Conservation (phyloP, 192 early-diverging fungal genomes). For the Geranomyces variabilis region DNA sequence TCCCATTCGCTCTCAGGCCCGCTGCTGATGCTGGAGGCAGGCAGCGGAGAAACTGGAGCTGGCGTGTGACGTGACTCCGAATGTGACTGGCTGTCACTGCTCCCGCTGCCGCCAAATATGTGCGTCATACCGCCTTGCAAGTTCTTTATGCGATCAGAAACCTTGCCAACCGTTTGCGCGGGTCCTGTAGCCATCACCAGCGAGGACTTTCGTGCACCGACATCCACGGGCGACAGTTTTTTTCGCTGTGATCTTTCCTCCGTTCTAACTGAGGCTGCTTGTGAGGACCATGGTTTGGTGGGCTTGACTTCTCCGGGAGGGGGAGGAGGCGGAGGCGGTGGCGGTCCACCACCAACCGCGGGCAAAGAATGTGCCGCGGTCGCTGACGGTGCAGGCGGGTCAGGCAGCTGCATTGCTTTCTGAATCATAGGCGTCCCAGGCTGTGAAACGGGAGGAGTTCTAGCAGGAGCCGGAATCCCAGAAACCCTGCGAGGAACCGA, state of each 20-base stretch:
- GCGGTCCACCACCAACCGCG: conserved; percentile 8
- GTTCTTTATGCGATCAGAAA: conserved; percentile 32
- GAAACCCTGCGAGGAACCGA: conserved; percentile 38
- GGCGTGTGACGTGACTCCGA: background rate
- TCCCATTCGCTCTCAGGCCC: conserved; percentile 17
- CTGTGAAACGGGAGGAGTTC: background rate
- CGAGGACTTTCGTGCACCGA: conserved; percentile 41
- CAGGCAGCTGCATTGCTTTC: conserved; percentile 26
- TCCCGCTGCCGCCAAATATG: conserved; percentile 28
- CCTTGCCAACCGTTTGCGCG: conserved; percentile 33
- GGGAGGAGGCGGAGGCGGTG: conserved; percentile 49
- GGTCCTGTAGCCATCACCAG: conserved; percentile 24
- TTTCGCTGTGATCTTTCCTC: conserved; percentile 27
- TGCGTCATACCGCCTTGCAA: conserved; percentile 32
- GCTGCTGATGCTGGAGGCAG: background rate
- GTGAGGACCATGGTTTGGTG: conserved; percentile 6
- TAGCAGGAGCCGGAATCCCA: background rate
- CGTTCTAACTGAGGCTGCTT: conserved; percentile 9
- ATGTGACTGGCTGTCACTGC: background rate
- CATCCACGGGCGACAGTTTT: conserved; percentile 45
- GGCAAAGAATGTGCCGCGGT: background rate
- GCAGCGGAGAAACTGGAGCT: background rate
- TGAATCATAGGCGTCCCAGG: background rate
- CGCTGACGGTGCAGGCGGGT: background rate
- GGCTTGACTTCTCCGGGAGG: conserved; percentile 37